A percentile compares a stretch with the other conserved stretches of the same genome.
Evolutionary conservation across 495 filamentous ascomycete species (phyloP).

Genomic region (Penicillium tannophilum): DNA sequence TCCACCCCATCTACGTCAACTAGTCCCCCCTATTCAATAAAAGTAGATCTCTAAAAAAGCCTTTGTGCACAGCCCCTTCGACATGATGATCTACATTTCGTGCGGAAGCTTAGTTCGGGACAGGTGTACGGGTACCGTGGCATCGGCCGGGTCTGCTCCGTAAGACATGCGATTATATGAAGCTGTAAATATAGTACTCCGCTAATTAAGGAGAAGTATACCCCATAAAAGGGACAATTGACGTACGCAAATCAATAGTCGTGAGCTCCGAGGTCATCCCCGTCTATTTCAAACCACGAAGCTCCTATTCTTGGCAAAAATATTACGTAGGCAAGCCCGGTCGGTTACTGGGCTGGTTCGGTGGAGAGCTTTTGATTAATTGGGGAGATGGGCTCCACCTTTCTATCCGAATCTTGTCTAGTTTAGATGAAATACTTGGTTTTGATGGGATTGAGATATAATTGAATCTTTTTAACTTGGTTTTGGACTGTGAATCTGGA

Average conservation of each 20-base stretch:
- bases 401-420: background rate
- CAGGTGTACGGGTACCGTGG: background rate
- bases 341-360: background rate
- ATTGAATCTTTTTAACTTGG: background rate
- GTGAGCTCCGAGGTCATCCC: background rate
- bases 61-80: constrained; percentile 8
- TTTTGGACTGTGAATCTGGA: background rate
- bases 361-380: constrained; percentile 1
- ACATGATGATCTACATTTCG: constrained; percentile 7
- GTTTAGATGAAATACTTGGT: background rate
- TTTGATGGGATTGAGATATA: background rate
- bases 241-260: background rate
- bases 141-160: no score
- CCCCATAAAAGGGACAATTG: constrained; percentile 1
- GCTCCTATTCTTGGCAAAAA: background rate
- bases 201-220: background rate
- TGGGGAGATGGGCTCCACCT: background rate
- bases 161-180: no score
- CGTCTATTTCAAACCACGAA: background rate
- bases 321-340: background rate
- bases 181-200: no score
- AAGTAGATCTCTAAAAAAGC: constrained; percentile 1
- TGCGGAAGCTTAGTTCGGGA: constrained; percentile 4
- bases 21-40: background rate
- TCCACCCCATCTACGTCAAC: background rate